phyloP scores from a whole-genome alignment of 176 grass and related monocot species.

The Musa troglodytarum region DNA sequence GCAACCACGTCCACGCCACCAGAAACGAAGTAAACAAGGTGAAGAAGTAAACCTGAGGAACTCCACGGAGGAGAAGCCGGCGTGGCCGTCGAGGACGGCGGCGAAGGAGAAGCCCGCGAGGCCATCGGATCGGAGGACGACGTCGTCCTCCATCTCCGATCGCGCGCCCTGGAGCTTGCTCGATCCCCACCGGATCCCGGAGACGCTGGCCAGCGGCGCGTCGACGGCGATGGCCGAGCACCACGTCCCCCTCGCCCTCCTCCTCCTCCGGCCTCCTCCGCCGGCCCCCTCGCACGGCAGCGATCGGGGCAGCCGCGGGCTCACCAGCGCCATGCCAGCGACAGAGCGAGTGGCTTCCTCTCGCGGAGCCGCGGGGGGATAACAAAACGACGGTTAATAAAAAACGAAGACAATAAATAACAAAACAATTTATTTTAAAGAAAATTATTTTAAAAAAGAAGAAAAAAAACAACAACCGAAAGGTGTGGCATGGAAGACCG shows the following conservation, averaged over 20 bases:
- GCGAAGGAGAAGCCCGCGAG: constrained; percentile 88
- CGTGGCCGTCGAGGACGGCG: constrained; percentile 85
- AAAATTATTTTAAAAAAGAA: no score
- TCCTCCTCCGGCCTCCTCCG: background rate
- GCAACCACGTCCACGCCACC: no score
- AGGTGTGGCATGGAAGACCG: background rate
- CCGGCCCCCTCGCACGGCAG: constrained; percentile 9
- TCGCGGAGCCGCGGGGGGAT: background rate
- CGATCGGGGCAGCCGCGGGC: constrained; percentile 56
- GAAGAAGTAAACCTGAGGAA: constrained; percentile 52
- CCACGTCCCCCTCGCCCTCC: background rate
- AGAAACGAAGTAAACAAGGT: background rate
- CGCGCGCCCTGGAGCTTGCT: constrained; percentile 79
- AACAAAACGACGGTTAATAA: background rate
- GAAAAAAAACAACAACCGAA: background rate
- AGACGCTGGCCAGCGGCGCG: constrained; percentile 30
- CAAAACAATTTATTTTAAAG: background rate
- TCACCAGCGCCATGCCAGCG: constrained; percentile 59
- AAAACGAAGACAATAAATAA: background rate
- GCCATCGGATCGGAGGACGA: constrained; percentile 46
- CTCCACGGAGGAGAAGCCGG: constrained; percentile 73
- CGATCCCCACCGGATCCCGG: constrained; percentile 63
- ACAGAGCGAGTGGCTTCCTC: background rate
- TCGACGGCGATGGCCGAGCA: constrained; percentile 31
- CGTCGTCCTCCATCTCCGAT: constrained; percentile 94